A percentile compares a stretch with the other conserved stretches of the same genome.
phyloP scores from a whole-genome alignment of 768 basidiomycete species.

The Leccinellum rugosiceps region DNA sequence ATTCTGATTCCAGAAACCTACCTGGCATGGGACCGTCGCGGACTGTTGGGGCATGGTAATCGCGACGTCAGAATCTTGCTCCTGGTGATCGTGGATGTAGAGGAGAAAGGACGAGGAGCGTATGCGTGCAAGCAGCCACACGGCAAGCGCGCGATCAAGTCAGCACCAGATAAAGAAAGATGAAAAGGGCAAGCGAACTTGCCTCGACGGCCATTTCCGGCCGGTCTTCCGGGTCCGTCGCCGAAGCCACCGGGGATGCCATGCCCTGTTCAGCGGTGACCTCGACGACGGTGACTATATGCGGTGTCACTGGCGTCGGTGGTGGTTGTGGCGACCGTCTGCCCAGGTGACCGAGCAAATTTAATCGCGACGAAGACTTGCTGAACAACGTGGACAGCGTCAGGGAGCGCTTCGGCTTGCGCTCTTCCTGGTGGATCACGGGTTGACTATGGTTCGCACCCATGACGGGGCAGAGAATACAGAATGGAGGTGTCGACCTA shows the following conservation, averaged over 20 bases:
- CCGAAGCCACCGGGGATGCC: slow-evolving; percentile 25
- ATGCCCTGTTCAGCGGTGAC: slow-evolving; percentile 12
- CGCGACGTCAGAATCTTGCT: slow-evolving; percentile 5
- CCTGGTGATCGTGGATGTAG: slow-evolving; percentile 14
- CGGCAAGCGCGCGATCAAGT: slow-evolving; percentile 15
- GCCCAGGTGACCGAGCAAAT: slow-evolving; percentile 21
- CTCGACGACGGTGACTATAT: slow-evolving; percentile 7
- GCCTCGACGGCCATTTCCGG: slow-evolving; percentile 24
- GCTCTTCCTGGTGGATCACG: slow-evolving; percentile 21
- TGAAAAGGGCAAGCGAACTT: neutral
- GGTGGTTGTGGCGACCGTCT: slow-evolving; percentile 31
- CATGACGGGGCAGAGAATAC: slow-evolving; percentile 13
- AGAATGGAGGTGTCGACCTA: neutral
- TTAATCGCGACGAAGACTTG: slow-evolving; percentile 29
- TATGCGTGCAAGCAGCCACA: slow-evolving; percentile 18
- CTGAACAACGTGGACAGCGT: slow-evolving; percentile 23
- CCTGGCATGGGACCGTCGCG: slow-evolving; percentile 47
- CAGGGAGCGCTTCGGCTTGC: slow-evolving; percentile 21
- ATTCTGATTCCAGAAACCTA: slow-evolving; percentile 16
- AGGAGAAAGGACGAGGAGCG: slow-evolving; percentile 1
- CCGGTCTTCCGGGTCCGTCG: slow-evolving; percentile 20
- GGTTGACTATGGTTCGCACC: slow-evolving; percentile 28
- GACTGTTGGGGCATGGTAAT: slow-evolving; percentile 31
- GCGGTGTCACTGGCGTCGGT: slow-evolving; percentile 25
- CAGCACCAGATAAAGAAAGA: slow-evolving; percentile 1